Conservation (phyloP, 2,329 filamentous ascomycete species). For the Sodiomyces alkalinus region DNA sequence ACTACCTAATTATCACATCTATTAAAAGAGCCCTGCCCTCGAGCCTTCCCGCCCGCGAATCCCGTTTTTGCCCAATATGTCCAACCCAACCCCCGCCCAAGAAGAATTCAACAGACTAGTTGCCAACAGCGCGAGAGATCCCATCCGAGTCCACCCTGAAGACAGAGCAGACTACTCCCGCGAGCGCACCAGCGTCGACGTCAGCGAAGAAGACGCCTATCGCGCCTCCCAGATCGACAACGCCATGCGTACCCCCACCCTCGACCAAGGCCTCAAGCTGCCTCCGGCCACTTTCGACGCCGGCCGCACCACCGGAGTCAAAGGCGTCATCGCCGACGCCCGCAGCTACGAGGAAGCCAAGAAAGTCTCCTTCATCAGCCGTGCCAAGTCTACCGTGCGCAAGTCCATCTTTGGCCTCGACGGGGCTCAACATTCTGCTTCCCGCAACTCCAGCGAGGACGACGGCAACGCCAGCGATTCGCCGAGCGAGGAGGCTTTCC, state of each 20-base stretch:
- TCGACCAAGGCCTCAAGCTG: slow-evolving; percentile 41
- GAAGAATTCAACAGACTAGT: slow-evolving; percentile 53
- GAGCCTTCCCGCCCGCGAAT: slow-evolving; percentile 6
- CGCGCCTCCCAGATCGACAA: slow-evolving; percentile 42
- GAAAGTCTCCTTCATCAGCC: slow-evolving; percentile 36
- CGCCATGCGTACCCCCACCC: slow-evolving; percentile 48
- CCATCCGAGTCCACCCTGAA: slow-evolving; percentile 38
- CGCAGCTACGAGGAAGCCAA: slow-evolving; percentile 58
- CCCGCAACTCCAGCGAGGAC: slow-evolving; percentile 22
- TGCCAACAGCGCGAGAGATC: slow-evolving; percentile 33
- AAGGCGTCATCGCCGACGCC: slow-evolving; percentile 77
- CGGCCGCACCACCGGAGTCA: slow-evolving; percentile 63
- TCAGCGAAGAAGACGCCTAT: slow-evolving; percentile 37
- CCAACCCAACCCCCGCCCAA: slow-evolving; percentile 41
- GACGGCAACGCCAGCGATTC: slow-evolving; percentile 30
- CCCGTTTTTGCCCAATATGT: slow-evolving; percentile 35
- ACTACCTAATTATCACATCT: slow-evolving; percentile 6
- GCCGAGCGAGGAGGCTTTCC: slow-evolving; percentile 64
- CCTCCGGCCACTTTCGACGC: slow-evolving; percentile 48
- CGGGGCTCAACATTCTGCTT: slow-evolving; percentile 9
- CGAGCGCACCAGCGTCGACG: slow-evolving; percentile 25
- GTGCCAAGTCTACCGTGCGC: slow-evolving; percentile 32
- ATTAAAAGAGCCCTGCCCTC: slow-evolving; percentile 19
- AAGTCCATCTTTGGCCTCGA: slow-evolving; percentile 38
- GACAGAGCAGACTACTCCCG: slow-evolving; percentile 30